These are phyloP conservation scores for Dipodascus geniculatus DNA, from an alignment of 805 yeast genomes.

Conservation along the genomic window DNA sequence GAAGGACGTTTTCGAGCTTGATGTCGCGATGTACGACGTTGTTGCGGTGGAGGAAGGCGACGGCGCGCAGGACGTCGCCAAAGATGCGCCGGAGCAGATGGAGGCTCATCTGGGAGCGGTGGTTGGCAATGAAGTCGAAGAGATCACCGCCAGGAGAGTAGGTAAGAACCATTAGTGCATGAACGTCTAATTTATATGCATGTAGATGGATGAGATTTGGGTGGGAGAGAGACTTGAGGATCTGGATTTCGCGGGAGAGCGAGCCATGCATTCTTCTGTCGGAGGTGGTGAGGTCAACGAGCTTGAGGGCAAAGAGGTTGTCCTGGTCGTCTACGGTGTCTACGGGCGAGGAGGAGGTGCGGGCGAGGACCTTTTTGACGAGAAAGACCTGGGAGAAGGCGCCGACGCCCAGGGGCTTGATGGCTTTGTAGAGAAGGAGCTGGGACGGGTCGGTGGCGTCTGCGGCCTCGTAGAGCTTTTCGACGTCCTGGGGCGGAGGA, in stretches of 20 bases:
- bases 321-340: background rate
- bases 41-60: constrained; percentile 55
- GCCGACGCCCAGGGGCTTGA: background rate
- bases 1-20: constrained; percentile 74
- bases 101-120: constrained; percentile 35
- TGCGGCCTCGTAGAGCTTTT: background rate
- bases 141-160: constrained; percentile 81
- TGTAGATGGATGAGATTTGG: constrained; percentile 58
- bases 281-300: background rate
- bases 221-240: constrained; percentile 33
- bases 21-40: constrained; percentile 81
- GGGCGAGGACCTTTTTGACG: background rate
- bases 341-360: too few species aligned
- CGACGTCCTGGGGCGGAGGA: background rate
- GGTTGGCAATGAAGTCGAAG: constrained; percentile 44
- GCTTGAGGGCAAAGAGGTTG: background rate
- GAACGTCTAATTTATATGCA: constrained; percentile 27
- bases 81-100: constrained; percentile 48
- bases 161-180: constrained; percentile 49
- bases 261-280: constrained; percentile 1
- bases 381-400: background rate
- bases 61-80: constrained; percentile 58
- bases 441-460: background rate
- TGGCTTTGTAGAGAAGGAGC: background rate
- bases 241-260: constrained; percentile 1